A percentile compares a stretch with the other conserved stretches of the same genome.
Evolutionary conservation across 1,284 basidiomycete species (phyloP).

Genomic region (Irpex sp.): DNA sequence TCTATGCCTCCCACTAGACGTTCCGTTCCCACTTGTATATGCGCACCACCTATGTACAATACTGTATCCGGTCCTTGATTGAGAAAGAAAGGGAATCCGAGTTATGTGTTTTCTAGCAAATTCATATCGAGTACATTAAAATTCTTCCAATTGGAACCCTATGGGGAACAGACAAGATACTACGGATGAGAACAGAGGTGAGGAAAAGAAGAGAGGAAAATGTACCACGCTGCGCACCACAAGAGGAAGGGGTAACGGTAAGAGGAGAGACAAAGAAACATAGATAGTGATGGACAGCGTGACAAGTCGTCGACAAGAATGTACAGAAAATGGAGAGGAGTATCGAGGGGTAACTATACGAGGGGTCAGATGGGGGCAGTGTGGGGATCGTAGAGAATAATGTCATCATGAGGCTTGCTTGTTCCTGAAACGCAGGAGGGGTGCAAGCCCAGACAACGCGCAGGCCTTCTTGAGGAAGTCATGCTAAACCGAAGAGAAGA

Average conservation of each 20-base stretch:
- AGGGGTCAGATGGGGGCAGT: not conserved
- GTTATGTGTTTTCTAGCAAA: conserved; percentile 16
- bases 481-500: conserved; percentile 48
- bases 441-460: conserved; percentile 73
- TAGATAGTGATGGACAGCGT: conserved; percentile 8
- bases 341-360: conserved; percentile 1
- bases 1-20: conserved; percentile 3
- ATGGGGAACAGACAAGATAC: conserved; percentile 10
- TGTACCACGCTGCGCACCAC: not conserved
- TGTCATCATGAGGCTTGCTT: conserved; percentile 28
- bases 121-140: conserved; percentile 24
- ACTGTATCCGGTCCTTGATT: not conserved
- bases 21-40: conserved; percentile 6
- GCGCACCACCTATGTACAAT: conserved; percentile 16
- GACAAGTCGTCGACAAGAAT: not conserved
- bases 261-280: not conserved
- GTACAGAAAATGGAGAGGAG: conserved; percentile 4
- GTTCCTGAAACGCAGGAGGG: conserved; percentile 65
- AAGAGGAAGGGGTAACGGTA: conserved; percentile 1
- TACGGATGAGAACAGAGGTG: conserved; percentile 12
- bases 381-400: not conserved
- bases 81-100: not conserved
- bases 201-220: not conserved
- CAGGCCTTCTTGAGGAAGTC: conserved; percentile 90
- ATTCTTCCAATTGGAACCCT: conserved; percentile 17